Conservation (phyloP, 257 asterid genomes). For the Gentiana straminea region DNA sequence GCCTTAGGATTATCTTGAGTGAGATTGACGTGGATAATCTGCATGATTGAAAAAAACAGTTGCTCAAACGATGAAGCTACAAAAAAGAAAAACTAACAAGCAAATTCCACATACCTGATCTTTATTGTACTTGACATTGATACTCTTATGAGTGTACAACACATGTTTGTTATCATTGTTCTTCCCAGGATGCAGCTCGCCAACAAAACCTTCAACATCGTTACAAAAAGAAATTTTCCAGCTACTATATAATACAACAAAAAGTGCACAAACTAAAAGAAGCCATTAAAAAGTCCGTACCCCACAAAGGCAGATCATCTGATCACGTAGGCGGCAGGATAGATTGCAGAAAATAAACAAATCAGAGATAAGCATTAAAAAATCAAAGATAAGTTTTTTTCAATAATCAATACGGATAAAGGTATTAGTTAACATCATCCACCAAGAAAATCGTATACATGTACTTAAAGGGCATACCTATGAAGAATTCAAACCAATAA, state of each 20-base stretch:
- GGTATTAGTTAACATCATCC: neutral
- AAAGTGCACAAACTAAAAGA: neutral
- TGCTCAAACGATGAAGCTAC: too few species aligned
- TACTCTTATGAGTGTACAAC: slow-evolving; percentile 42
- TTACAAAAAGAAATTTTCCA: neutral
- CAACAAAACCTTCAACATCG: slow-evolving; percentile 34
- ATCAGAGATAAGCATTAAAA: neutral
- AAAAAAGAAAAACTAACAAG: neutral
- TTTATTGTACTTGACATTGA: slow-evolving; percentile 36
- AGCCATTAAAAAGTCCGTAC: slow-evolving; percentile 30
- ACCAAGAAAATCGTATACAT: neutral
- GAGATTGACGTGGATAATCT: slow-evolving; percentile 95
- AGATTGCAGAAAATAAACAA: slow-evolving; percentile 13
- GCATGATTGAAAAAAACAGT: slow-evolving; percentile 12
- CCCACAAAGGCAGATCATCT: slow-evolving; percentile 98
- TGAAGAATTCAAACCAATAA: slow-evolving; percentile 55
- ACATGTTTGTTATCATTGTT: slow-evolving; percentile 38
- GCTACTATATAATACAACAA: neutral
- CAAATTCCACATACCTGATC: slow-evolving; percentile 31
- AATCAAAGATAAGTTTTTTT: neutral
- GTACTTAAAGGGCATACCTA: slow-evolving; percentile 24
- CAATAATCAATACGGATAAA: neutral
- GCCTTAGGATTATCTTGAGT: slow-evolving; percentile 77
- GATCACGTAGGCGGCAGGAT: slow-evolving; percentile 23
- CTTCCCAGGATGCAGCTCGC: slow-evolving; percentile 40